phyloP scores from a whole-genome alignment of 768 basidiomycete genomes.

The Hydnomerulius pinastri region DNA sequence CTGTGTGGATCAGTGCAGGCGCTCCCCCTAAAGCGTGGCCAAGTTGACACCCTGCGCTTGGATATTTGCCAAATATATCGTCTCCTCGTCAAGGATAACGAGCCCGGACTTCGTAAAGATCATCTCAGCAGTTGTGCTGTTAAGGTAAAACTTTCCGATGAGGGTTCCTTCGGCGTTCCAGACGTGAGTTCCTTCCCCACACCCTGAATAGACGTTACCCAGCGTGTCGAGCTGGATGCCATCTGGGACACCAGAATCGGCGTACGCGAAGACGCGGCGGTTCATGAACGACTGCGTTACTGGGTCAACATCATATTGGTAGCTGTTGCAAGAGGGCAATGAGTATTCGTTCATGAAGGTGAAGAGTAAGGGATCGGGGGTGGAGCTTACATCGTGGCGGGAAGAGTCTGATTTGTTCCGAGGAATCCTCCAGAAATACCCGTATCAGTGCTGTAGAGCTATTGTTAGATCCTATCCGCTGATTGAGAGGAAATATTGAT shows the following conservation, averaged over 20 bases:
- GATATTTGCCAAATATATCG: constrained; percentile 40
- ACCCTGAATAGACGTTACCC: constrained; percentile 68
- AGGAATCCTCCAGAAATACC: constrained; percentile 41
- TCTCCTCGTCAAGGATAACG: constrained; percentile 42
- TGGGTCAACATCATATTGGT: constrained; percentile 67
- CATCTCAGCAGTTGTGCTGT: constrained; percentile 37
- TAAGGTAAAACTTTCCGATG: constrained; percentile 65
- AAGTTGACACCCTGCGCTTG: constrained; percentile 30
- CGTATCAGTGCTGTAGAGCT: constrained; percentile 34
- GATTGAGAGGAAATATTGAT: constrained; percentile 7
- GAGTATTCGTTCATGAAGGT: neutral
- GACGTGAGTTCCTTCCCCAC: constrained; percentile 71
- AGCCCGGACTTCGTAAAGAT: constrained; percentile 43
- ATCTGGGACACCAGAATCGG: constrained; percentile 66
- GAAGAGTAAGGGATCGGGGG: neutral
- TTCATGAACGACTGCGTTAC: constrained; percentile 54
- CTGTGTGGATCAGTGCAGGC: neutral
- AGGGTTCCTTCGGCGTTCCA: constrained; percentile 57
- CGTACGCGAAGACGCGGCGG: constrained; percentile 66
- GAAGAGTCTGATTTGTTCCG: constrained; percentile 55
- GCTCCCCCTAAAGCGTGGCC: constrained; percentile 6
- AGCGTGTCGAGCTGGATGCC: constrained; percentile 64
- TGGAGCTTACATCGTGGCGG: constrained; percentile 63
- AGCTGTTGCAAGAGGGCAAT: constrained; percentile 39
- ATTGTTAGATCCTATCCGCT: constrained; percentile 8